Conservation (phyloP, 768 basidiomycete genomes). For the Mycena venus region DNA sequence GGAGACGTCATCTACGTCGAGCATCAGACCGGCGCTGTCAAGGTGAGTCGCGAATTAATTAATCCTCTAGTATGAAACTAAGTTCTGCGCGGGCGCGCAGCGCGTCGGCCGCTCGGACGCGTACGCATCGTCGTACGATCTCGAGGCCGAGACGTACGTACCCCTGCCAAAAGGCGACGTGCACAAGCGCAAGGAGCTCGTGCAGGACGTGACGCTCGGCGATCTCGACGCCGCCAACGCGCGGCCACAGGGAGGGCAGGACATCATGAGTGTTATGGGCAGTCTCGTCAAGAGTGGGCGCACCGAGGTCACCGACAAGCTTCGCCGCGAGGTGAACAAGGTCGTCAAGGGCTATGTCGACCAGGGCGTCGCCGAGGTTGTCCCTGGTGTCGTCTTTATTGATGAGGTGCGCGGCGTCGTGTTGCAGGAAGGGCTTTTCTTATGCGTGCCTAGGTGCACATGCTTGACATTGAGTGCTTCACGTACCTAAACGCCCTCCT, state of each 20-base stretch:
- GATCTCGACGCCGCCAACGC: constrained; percentile 98
- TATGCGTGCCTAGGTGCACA: constrained; percentile 84
- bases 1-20: constrained; percentile 99
- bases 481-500: constrained; percentile 97
- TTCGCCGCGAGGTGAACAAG: constrained; percentile 95
- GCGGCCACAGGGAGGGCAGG: constrained; percentile 95
- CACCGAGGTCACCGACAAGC: constrained; percentile 97
- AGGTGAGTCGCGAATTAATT: constrained; percentile 66
- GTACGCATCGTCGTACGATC: constrained; percentile 96
- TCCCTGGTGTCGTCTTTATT: constrained; percentile 98
- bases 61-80: neutral
- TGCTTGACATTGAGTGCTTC: constrained; percentile 99
- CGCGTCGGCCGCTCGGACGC: constrained; percentile 97
- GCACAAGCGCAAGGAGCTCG: constrained; percentile 94
- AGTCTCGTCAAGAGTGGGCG: constrained; percentile 90
- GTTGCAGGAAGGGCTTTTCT: neutral
- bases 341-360: constrained; percentile 98
- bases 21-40: constrained; percentile 93
- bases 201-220: constrained; percentile 95
- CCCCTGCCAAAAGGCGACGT: constrained; percentile 97
- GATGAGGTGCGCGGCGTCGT: constrained; percentile 78
- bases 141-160: constrained; percentile 98
- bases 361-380: constrained; percentile 97
- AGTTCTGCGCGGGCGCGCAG: constrained; percentile 58
- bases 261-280: constrained; percentile 99